Conservation (phyloP, 1,284 basidiomycete species). For the Anthracocystis panici-leucophaei region DNA sequence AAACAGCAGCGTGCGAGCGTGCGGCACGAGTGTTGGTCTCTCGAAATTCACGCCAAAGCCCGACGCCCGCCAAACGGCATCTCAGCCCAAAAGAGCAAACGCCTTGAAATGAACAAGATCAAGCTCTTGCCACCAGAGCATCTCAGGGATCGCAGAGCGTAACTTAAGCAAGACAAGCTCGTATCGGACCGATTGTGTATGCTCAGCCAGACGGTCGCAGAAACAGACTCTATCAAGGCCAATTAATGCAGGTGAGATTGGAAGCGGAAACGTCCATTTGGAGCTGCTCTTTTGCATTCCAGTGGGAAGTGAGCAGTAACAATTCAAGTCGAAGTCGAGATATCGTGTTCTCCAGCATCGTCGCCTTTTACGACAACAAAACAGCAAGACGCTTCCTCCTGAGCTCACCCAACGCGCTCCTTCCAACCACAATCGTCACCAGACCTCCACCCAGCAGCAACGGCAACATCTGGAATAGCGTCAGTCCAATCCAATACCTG, state of each 20-base stretch:
- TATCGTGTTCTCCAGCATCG: background rate
- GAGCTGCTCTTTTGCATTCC: no score
- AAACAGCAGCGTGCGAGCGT: background rate
- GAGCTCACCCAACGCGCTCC: slow-evolving; percentile 51
- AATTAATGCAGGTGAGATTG: background rate
- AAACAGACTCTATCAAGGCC: no score
- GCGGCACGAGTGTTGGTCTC: slow-evolving; percentile 11
- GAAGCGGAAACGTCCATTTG: background rate
- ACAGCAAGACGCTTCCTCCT: slow-evolving; percentile 41
- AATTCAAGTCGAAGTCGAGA: background rate
- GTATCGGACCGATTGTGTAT: background rate
- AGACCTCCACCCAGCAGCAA: slow-evolving; percentile 44
- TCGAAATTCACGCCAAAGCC: slow-evolving; percentile 3
- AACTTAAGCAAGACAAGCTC: background rate
- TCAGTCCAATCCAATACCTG: slow-evolving; percentile 58
- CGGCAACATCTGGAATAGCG: slow-evolving; percentile 60
- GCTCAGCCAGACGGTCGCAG: no score
- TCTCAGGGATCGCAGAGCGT: background rate
- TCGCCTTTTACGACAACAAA: slow-evolving; percentile 8
- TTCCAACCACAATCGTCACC: slow-evolving; percentile 53
- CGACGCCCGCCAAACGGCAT: background rate
- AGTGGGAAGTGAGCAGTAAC: background rate
- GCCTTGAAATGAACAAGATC: background rate
- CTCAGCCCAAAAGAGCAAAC: background rate
- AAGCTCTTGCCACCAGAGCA: background rate